Evolutionary conservation across 2,329 filamentous ascomycete genomes (phyloP).

Genomic region (Parastagonospora avenae): DNA sequence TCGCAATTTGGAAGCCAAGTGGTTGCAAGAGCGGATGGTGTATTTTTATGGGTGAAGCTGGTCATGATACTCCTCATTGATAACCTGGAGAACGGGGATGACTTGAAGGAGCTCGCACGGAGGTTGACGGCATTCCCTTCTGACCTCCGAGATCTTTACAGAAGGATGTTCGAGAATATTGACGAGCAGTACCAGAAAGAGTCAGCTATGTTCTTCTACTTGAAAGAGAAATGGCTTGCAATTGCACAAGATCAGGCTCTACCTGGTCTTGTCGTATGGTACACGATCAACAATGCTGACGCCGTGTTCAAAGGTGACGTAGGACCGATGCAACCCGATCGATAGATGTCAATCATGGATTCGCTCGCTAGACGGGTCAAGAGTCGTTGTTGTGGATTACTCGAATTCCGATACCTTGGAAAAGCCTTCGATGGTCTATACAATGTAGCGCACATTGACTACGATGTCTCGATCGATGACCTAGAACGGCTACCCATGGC

Average conservation of each 20-base stretch:
- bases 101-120: no score
- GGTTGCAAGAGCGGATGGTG: slow-evolving; percentile 1
- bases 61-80: slow-evolving; percentile 3
- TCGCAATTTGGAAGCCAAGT: background rate
- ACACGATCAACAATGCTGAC: background rate
- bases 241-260: background rate
- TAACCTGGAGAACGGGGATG: slow-evolving; percentile 3
- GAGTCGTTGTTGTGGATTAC: background rate
- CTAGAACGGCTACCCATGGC: background rate
- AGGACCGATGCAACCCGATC: background rate
- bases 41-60: slow-evolving; percentile 12
- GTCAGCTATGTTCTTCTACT: background rate
- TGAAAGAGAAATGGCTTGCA: background rate
- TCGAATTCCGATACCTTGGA: background rate
- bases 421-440: background rate
- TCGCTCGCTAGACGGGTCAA: background rate
- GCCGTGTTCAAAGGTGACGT: no score
- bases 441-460: no score
- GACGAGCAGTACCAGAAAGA: background rate
- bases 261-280: background rate
- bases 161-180: slow-evolving; percentile 9
- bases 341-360: background rate
- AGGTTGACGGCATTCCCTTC: slow-evolving; percentile 10
- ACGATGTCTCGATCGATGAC: background rate
- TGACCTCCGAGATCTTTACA: slow-evolving; percentile 14